Percentiles rank a stretch among this genome's conserved stretches.
These are phyloP conservation scores for Saturnispora ahearnii DNA, from an alignment of 805 yeast genomes.

Conservation along the genomic window DNA sequence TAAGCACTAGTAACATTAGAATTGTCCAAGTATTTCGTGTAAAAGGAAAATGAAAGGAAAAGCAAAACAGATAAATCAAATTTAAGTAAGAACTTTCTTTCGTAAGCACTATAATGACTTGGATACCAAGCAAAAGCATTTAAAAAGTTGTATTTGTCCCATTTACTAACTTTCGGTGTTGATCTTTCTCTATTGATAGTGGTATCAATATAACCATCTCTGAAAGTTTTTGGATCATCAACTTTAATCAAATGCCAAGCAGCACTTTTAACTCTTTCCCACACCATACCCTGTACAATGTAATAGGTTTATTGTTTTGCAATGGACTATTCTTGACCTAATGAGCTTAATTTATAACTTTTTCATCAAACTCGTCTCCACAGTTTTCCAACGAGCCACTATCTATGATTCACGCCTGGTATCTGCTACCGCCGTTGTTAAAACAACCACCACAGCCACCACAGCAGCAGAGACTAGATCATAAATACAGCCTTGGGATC, in stretches of 20 bases:
- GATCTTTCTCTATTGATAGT: slow-evolving; percentile 13
- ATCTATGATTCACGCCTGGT: background rate
- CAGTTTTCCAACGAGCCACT: background rate
- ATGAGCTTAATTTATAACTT: background rate
- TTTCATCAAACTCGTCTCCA: background rate
- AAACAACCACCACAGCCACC: background rate
- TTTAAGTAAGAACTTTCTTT: slow-evolving; percentile 12
- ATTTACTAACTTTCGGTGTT: slow-evolving; percentile 2
- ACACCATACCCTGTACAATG: background rate
- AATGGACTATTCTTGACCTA: background rate
- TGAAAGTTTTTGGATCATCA: slow-evolving; percentile 12
- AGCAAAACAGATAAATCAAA: slow-evolving; percentile 12
- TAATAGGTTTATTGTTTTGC: background rate
- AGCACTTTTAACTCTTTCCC: background rate
- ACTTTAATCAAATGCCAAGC: background rate
- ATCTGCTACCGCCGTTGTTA: background rate
- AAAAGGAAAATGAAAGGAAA: slow-evolving; percentile 30
- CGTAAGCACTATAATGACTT: slow-evolving; percentile 14
- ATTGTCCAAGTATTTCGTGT: slow-evolving; percentile 52
- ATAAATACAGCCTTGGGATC: too few species aligned
- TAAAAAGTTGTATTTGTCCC: slow-evolving; percentile 9
- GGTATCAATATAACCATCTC: slow-evolving; percentile 12
- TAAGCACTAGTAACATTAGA: slow-evolving; percentile 50
- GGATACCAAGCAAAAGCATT: slow-evolving; percentile 15
- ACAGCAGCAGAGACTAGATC: background rate